Percentiles rank a stretch among this genome's conserved stretches.
Conservation (phyloP, 805 yeast genomes). For the Ascoidea asiatica region DNA sequence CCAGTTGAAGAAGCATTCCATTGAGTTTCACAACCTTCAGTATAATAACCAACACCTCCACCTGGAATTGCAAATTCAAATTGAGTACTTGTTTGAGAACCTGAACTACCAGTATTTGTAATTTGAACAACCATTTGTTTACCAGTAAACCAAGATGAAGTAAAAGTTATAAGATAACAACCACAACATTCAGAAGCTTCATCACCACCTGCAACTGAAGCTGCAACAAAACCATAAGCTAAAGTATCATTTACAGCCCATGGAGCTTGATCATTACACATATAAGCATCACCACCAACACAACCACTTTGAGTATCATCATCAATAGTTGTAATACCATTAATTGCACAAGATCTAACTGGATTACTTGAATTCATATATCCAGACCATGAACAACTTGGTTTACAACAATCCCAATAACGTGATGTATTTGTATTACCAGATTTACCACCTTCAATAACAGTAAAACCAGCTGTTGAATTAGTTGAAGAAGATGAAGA, state of each 20-base stretch:
- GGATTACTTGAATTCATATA: neutral
- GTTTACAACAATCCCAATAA: slow-evolving; percentile 8
- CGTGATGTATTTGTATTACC: slow-evolving; percentile 5
- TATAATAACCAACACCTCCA: slow-evolving; percentile 5
- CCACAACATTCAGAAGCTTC: slow-evolving; percentile 3
- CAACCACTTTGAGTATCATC: slow-evolving; percentile 3
- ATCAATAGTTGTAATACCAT: slow-evolving; percentile 1
- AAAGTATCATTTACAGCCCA: slow-evolving; percentile 2
- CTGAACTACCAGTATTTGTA: slow-evolving; percentile 5
- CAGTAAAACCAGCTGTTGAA: neutral
- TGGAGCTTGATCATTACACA: slow-evolving; percentile 7
- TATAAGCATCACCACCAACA: slow-evolving; percentile 6
- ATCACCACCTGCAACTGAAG: slow-evolving; percentile 1
- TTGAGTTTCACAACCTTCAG: slow-evolving; percentile 2
- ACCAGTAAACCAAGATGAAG: slow-evolving; percentile 1
- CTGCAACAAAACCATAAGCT: slow-evolving; percentile 6
- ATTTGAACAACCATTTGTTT: slow-evolving; percentile 6
- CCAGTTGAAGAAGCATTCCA: slow-evolving; percentile 1
- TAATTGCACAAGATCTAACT: slow-evolving; percentile 5
- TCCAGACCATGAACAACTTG: slow-evolving; percentile 5
- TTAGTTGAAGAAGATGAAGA: neutral
- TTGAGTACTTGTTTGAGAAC: neutral
- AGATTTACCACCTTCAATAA: slow-evolving; percentile 3
- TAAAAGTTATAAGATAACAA: slow-evolving; percentile 4
- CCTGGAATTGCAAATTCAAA: slow-evolving; percentile 7